phyloP scores from a whole-genome alignment of 805 yeast species.

The Wickerhamiella azymoides region DNA sequence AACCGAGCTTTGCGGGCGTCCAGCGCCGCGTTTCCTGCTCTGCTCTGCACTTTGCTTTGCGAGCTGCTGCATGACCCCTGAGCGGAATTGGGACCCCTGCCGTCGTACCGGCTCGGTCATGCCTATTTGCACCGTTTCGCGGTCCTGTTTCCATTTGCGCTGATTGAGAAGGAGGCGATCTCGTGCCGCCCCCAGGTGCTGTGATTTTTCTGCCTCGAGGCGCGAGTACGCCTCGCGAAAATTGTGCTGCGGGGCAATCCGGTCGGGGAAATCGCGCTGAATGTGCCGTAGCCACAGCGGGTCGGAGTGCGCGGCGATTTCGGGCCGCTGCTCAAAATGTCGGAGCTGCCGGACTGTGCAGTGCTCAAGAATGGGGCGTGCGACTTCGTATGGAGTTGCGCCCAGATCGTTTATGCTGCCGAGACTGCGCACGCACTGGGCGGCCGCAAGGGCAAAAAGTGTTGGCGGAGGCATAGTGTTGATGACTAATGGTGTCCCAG shows the following conservation, averaged over 20 bases:
- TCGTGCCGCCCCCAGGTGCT: conserved; percentile 33
- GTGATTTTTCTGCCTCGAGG: conserved; percentile 29
- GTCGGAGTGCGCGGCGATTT: conserved; percentile 20
- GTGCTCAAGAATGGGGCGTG: conserved; percentile 25
- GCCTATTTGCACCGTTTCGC: conserved; percentile 18
- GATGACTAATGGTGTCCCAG: background rate
- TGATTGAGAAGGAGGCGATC: conserved; percentile 23
- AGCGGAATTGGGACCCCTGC: conserved; percentile 3
- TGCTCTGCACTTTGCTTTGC: conserved; percentile 10
- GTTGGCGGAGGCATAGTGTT: conserved; percentile 14
- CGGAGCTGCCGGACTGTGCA: conserved; percentile 25
- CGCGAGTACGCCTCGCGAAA: conserved; percentile 20
- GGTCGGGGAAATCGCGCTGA: conserved; percentile 23
- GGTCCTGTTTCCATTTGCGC: conserved; percentile 18
- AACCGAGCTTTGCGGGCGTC: background rate
- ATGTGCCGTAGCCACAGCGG: conserved; percentile 25
- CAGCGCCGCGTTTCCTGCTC: background rate
- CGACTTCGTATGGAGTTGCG: conserved; percentile 26
- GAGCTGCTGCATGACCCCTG: conserved; percentile 18
- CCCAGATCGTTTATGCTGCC: conserved; percentile 26
- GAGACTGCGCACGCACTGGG: conserved; percentile 15
- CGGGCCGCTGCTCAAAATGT: conserved; percentile 24
- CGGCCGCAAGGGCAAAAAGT: conserved; percentile 14
- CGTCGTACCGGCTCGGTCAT: conserved; percentile 13
- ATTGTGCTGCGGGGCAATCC: conserved; percentile 20